Conservation (phyloP, 1,284 basidiomycete genomes). For the Cutaneotrichosporon dermatis region DNA sequence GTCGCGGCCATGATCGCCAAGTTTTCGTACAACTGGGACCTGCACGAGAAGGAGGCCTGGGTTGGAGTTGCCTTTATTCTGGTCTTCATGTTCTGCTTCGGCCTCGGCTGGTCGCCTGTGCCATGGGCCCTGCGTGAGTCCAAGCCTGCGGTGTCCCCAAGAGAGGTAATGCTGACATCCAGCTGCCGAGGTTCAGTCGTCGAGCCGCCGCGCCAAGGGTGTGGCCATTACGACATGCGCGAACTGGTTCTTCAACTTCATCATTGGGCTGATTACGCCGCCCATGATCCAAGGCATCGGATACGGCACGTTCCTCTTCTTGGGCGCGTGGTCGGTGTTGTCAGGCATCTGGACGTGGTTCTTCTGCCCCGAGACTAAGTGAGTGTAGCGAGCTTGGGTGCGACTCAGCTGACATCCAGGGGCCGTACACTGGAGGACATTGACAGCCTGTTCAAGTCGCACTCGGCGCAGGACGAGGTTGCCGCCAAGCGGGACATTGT, state of each 20-base stretch:
- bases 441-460: conserved; percentile 14
- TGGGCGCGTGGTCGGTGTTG: conserved; percentile 19
- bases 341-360: conserved; percentile 20
- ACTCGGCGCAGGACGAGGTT: conserved; percentile 10
- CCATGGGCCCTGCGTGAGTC: conserved; percentile 37
- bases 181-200: conserved; percentile 1
- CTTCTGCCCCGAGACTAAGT: conserved; percentile 30
- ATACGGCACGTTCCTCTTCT: conserved; percentile 34
- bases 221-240: conserved; percentile 33
- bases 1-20: conserved; percentile 27
- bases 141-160: conserved; percentile 17
- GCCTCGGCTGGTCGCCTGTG: conserved; percentile 20
- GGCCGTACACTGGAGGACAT: conserved; percentile 16
- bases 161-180: neutral
- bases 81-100: conserved; percentile 20
- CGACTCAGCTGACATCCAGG: neutral
- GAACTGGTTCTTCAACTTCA: conserved; percentile 65
- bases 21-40: conserved; percentile 18
- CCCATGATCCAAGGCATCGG: conserved; percentile 22
- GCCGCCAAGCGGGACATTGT: conserved; percentile 5
- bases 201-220: conserved; percentile 35
- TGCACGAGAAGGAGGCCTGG: conserved; percentile 21
- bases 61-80: conserved; percentile 30
- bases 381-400: neutral
- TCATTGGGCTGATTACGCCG: conserved; percentile 56